Evolutionary conservation across 495 filamentous ascomycete genomes (phyloP).

Genomic region (Xylaria nigripes): DNA sequence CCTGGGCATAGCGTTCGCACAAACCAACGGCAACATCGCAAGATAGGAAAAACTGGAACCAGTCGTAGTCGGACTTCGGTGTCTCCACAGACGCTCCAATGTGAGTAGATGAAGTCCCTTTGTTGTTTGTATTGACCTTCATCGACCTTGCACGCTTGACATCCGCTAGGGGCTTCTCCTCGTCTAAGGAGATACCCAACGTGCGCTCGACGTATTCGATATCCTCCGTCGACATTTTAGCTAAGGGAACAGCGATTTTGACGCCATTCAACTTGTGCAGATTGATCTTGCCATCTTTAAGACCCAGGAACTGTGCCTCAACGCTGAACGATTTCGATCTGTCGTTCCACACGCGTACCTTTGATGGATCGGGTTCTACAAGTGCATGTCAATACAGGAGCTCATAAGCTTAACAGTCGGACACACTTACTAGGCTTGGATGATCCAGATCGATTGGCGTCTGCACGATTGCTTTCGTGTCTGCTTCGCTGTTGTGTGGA

Average conservation of each 20-base stretch:
- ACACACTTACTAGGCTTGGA: constrained; percentile 65
- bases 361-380: constrained; percentile 72
- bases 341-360: constrained; percentile 89
- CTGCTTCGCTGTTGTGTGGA: constrained; percentile 57
- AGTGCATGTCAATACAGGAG: not conserved
- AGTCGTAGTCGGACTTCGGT: constrained; percentile 75
- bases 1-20: constrained; percentile 87
- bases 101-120: constrained; percentile 19
- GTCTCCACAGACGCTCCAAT: constrained; percentile 47
- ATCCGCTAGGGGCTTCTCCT: constrained; percentile 89
- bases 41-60: constrained; percentile 96
- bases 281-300: constrained; percentile 93
- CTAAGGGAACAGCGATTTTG: constrained; percentile 91
- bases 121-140: constrained; percentile 15
- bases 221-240: constrained; percentile 92
- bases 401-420: not conserved
- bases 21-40: constrained; percentile 85
- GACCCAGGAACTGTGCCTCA: constrained; percentile 90
- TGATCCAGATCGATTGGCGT: constrained; percentile 36
- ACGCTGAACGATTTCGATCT: constrained; percentile 92
- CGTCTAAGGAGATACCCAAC: constrained; percentile 84
- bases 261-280: constrained; percentile 96
- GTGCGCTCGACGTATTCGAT: constrained; percentile 85
- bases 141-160: constrained; percentile 46
- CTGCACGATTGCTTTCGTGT: constrained; percentile 54